Base-by-base conservation (phyloP, 2,329 filamentous ascomycete species). In the Stachybotrys echinatus region DNA sequence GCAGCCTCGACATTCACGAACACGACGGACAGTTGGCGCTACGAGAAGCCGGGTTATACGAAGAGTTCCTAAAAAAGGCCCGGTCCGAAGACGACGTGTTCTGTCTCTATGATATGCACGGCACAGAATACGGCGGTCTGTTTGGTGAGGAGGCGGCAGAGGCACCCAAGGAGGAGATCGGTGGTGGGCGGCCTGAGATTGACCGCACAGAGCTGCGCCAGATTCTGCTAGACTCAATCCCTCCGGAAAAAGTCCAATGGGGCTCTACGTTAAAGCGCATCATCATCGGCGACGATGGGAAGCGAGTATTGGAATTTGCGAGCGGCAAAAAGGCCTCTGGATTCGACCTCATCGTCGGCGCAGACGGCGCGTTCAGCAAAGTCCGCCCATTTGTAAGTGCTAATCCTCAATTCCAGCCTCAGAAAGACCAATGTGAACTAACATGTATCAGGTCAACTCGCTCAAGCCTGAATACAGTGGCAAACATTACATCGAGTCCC, bases 1-100 rank as follows among this genome's bases (percentile, higher is more conserved):
- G 78, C 5, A 74, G 65, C 17, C 68, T 83, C 2, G 78, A 81
- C 53, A 64, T 83, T 10, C 77, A 81, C 53, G 68, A 68, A 0
- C 55, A 64, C 1, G 73, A 72, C 0, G 79, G 79, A 1, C 71
- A 80, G 39, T 61, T 65, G 1, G 77, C 77, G 0, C 58, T 83
- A 42, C 69, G 68, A 42, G 72, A 74, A 42, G 74, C 74, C 3
- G 71, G 68, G 0, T 61, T 82, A 5, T 75, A 66, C 57, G 68
- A 74, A 1, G 64, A 72, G 17, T 83, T 81, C 58, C 51, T 63
- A 6, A 65, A 69, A 50, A 50, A 73, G 40, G 73, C 74, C 3
- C 48, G 52, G 12, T 54, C 58, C 12, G 58, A 55, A 6, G 52
- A 42, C 31, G 53, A 60, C n/a, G 50, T 51, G 14, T 23, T 51